Evolutionary conservation across 306 rosid genomes (phyloP), one percentile per base, ranked within the genome.

Genomic region (Phaseolus lunatus): DNA sequence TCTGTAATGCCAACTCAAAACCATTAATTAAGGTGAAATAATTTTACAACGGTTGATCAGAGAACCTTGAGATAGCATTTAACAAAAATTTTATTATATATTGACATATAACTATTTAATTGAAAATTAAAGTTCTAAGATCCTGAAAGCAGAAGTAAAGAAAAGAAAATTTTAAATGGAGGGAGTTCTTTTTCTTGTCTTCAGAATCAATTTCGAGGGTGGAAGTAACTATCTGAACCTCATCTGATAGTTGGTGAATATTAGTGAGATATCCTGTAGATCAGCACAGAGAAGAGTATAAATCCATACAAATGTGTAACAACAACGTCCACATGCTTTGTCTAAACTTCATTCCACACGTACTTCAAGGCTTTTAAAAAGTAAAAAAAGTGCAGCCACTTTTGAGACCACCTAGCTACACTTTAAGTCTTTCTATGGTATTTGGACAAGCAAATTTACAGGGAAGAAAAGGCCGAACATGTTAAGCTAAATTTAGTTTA

Each of bases 351-450:
- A 39, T 69, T 67, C 67, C 58, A 15, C 47, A 9, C 41, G 66
- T 41, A 63, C n/a, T 64, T 62, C 22, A 26, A 44, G 45, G 41
- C 64, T 26, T 74, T 31, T 58, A 1, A 31, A 69, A 69, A 41
- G 39, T 29, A 12, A 57, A 35, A 24, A 77, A 71, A 63, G 75
- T 65, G 75, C 27, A 45, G 18, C 73, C 58, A 67, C 72, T 66
- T 72, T 73, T 62, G 70, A 50, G 75, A 72, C 75, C 79, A 72
- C 80, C 44, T 0, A 0, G 45, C 10, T 14, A 24, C 54, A 56
- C 37, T 71, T 53, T 33, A 33, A 16, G 13, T 43, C 33, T 24
- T 18, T 22, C 6, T 23, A 71, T 14, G 22, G 9, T 35, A 8
- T n/a, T 23, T n/a, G 20, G 43, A 5, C 9, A 13, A 37, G 0